Conservation (phyloP, 2,329 filamentous ascomycete genomes). For the Calonectria henricotiae region DNA sequence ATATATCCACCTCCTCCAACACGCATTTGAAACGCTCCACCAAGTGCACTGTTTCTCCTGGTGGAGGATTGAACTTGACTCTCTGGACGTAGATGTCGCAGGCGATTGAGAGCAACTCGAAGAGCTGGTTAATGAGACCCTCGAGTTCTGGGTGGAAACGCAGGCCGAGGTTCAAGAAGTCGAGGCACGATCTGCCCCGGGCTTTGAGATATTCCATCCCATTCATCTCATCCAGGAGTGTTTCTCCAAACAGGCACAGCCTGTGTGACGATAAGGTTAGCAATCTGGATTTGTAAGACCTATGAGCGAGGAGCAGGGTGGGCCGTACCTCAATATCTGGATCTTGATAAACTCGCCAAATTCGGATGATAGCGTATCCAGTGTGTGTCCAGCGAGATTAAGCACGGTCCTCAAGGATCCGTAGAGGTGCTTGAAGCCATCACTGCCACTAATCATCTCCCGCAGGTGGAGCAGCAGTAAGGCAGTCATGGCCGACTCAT, state of each 20-base stretch:
- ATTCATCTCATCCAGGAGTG: conserved; percentile 45
- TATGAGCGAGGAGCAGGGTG: not conserved
- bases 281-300: not conserved
- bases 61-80: conserved; percentile 42
- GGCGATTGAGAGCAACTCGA: conserved; percentile 42
- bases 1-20: conserved; percentile 41
- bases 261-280: conserved; percentile 22
- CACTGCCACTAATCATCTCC: conserved; percentile 48
- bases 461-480: conserved; percentile 44
- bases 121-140: conserved; percentile 39
- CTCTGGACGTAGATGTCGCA: conserved; percentile 48
- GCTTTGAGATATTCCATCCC: conserved; percentile 47
- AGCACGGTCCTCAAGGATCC: conserved; percentile 43
- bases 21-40: conserved; percentile 45
- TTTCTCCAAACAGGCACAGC: conserved; percentile 46
- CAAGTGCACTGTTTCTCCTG: conserved; percentile 36
- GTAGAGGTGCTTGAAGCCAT: conserved; percentile 47
- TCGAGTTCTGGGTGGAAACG: conserved; percentile 46
- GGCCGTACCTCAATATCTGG: conserved; percentile 42
- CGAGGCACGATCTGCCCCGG: conserved; percentile 42
- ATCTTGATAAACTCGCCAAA: conserved; percentile 45
- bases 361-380: conserved; percentile 31
- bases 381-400: conserved; percentile 35
- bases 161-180: conserved; percentile 47
- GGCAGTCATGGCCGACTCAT: conserved; percentile 46